Evolutionary conservation across 306 rosid genomes (phyloP).

Genomic region (Castanea crenata): DNA sequence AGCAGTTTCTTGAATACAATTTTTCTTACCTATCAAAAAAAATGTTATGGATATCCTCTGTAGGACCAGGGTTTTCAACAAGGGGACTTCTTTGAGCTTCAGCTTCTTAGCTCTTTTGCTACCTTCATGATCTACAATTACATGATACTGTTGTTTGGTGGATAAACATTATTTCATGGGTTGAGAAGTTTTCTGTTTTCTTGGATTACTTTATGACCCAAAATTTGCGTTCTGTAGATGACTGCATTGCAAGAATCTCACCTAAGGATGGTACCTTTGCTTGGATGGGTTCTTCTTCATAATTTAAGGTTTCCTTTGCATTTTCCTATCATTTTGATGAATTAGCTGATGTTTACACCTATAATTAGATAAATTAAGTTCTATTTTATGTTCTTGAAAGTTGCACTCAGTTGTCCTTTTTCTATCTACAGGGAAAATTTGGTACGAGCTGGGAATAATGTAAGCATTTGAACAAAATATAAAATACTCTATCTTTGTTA

Average conservation of each 20-base stretch:
- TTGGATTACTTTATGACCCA: conserved; percentile 17
- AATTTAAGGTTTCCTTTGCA: conserved; percentile 52
- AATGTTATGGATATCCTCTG: neutral
- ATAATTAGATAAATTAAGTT: conserved; percentile 2
- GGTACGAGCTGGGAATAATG: conserved; percentile 45
- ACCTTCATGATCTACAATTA: neutral
- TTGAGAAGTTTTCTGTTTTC: conserved; percentile 1
- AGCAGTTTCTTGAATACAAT: too few species aligned
- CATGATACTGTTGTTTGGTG: neutral
- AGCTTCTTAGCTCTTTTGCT: neutral
- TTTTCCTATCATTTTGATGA: conserved; percentile 7
- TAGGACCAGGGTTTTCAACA: neutral
- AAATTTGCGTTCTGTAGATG: conserved; percentile 48
- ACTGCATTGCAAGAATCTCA: conserved; percentile 84
- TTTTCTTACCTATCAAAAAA: too few species aligned
- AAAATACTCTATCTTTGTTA: neutral
- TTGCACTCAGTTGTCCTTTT: conserved; percentile 9
- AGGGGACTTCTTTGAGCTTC: neutral
- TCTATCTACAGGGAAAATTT: conserved; percentile 48
- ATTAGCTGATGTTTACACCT: neutral
- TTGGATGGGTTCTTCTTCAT: conserved; percentile 89
- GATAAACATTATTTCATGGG: neutral
- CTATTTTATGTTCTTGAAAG: conserved; percentile 1
- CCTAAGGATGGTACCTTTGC: conserved; percentile 59
- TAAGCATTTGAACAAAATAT: conserved; percentile 39